Evolutionary conservation across 2,329 filamentous ascomycete species (phyloP).

Genomic region (Xylaria sp.): DNA sequence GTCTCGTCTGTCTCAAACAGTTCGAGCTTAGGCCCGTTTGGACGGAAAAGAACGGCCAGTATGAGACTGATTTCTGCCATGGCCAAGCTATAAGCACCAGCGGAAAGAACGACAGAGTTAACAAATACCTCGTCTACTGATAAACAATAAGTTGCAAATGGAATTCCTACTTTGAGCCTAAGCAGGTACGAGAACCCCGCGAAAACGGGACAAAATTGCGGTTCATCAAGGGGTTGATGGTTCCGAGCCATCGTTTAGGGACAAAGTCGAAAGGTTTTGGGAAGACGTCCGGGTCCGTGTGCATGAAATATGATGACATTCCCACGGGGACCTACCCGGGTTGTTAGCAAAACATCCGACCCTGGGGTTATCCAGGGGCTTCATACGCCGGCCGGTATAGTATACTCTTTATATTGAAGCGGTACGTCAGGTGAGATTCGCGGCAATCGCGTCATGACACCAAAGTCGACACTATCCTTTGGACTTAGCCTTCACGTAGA

Average conservation of each 20-base stretch:
- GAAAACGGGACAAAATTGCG: conserved; percentile 29
- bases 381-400: conserved; percentile 28
- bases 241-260: conserved; percentile 31
- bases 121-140: not conserved
- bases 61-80: conserved; percentile 26
- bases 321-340: conserved; percentile 29
- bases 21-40: conserved; percentile 21
- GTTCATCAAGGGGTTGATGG: conserved; percentile 20
- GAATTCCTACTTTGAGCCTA: conserved; percentile 25
- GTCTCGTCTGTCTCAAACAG: conserved; percentile 26
- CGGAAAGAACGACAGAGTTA: not conserved
- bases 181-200: conserved; percentile 28
- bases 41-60: conserved; percentile 27
- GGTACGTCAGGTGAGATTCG: conserved; percentile 31
- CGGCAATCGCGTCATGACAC: conserved; percentile 31
- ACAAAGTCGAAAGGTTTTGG: conserved; percentile 33
- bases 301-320: conserved; percentile 35
- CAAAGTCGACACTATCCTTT: conserved; percentile 19
- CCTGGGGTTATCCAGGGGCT: not conserved
- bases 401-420: conserved; percentile 31
- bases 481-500: not conserved
- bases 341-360: not conserved
- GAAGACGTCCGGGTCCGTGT: conserved; percentile 33
- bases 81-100: conserved; percentile 15
- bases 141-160: not conserved